phyloP scores from a whole-genome alignment of 768 basidiomycete species.

The Clavaria fumosa region DNA sequence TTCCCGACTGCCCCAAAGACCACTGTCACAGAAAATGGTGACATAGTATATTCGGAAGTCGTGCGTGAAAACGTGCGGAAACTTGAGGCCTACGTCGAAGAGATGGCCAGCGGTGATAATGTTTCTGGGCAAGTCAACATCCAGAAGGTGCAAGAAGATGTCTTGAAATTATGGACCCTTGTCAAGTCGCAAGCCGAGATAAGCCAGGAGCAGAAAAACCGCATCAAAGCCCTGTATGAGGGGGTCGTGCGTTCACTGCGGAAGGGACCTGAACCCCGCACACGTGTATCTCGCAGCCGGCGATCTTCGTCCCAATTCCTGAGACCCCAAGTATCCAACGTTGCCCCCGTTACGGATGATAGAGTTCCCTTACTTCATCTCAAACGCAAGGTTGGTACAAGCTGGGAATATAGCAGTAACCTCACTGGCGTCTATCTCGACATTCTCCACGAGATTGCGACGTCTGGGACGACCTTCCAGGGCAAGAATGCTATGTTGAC shows the following conservation, averaged over 20 bases:
- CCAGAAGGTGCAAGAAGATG: conserved; percentile 95
- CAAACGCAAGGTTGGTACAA: conserved; percentile 89
- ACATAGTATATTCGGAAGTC: conserved; percentile 89
- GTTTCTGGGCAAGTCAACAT: conserved; percentile 77
- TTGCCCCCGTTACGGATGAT: conserved; percentile 62
- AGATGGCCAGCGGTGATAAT: conserved; percentile 94
- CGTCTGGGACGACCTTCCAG: conserved; percentile 95
- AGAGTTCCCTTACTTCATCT: conserved; percentile 90
- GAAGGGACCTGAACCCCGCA: conserved; percentile 50
- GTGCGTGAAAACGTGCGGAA: conserved; percentile 94
- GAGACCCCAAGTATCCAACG: conserved; percentile 68
- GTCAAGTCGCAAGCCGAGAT: conserved; percentile 96
- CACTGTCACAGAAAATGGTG: conserved; percentile 84
- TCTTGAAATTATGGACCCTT: conserved; percentile 92
- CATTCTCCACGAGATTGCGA: conserved; percentile 94
- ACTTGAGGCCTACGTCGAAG: conserved; percentile 92
- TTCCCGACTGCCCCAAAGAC: conserved; percentile 98
- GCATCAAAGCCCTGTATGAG: conserved; percentile 89
- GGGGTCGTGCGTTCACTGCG: conserved; percentile 90
- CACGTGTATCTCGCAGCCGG: conserved; percentile 51
- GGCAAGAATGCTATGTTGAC: conserved; percentile 98
- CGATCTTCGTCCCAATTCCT: conserved; percentile 96
- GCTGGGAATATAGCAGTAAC: conserved; percentile 97
- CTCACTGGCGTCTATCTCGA: conserved; percentile 92
- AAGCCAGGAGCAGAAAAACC: conserved; percentile 90